Evolutionary conservation across 2,329 filamentous ascomycete genomes (phyloP).

Genomic region (Emmonsiellopsis sp.): DNA sequence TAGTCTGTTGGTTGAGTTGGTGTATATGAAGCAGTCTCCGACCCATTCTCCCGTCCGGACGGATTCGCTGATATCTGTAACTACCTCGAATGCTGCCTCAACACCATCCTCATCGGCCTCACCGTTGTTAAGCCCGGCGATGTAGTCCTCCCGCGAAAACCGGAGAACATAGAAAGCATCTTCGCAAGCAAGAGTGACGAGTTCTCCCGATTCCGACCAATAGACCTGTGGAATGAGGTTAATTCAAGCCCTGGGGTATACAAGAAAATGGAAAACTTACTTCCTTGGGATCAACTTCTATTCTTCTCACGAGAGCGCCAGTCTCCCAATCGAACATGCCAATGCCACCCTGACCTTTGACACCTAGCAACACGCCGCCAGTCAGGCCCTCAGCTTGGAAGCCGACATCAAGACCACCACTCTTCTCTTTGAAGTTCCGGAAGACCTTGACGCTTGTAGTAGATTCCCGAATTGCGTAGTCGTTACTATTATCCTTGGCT

Average conservation of each 20-base stretch:
- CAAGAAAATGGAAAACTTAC: conserved; percentile 29
- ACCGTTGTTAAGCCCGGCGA: conserved; percentile 72
- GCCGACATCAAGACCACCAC: conserved; percentile 80
- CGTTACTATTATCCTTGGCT: conserved; percentile 94
- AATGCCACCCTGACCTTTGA: conserved; percentile 88
- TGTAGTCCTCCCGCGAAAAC: conserved; percentile 81
- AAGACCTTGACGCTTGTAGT: conserved; percentile 91
- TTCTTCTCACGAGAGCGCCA: conserved; percentile 79
- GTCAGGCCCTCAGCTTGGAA: conserved; percentile 90
- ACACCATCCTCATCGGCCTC: conserved; percentile 85
- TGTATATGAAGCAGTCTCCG: conserved; percentile 98
- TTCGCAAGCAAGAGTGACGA: conserved; percentile 86
- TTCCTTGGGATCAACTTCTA: conserved; percentile 64
- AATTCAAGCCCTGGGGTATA: background rate
- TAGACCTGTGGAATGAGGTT: conserved; percentile 56
- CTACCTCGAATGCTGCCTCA: conserved; percentile 90
- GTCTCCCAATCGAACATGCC: conserved; percentile 96
- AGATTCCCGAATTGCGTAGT: conserved; percentile 94
- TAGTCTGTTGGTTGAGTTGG: conserved; percentile 88
- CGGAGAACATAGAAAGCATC: conserved; percentile 92
- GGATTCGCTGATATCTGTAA: conserved; percentile 88
- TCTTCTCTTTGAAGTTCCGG: conserved; percentile 93
- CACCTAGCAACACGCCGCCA: conserved; percentile 82
- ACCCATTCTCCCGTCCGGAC: conserved; percentile 96
- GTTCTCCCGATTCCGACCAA: conserved; percentile 94